Base-by-base conservation (phyloP, 2,329 filamentous ascomycete species). In the Diaporthe ilicicola region DNA sequence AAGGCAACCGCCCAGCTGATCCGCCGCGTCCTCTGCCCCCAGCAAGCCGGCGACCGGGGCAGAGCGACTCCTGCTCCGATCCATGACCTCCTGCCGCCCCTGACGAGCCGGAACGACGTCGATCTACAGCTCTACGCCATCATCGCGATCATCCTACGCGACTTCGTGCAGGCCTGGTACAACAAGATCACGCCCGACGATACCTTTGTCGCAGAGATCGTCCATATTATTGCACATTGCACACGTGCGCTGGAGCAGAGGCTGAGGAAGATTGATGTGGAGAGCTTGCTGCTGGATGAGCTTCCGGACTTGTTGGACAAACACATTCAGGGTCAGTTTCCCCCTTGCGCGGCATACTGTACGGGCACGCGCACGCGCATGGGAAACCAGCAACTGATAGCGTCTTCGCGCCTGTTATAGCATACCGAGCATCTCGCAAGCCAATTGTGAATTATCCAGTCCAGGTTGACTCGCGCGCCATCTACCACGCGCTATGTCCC, bases 111-210 rank as follows among this genome's bases (percentile, higher is more conserved):
- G 65, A 97, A 97, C 80, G 94, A 97, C 76, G 90, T 98, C 72
- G 96, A 99, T 81, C 84, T 97, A 70, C 93, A 99, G 82, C 88
- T 99, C 5, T 99, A 98, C 79, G 95, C 94, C 34, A 89, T 98
- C 72, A 91, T 99, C 72, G 93, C 96, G 66, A 92, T 98, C 71
- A 90, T 98, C 73, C 86, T 98, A 76, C 91, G 93, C 77, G 94
- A 98, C 74, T 97, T 94, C 79, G 93, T 99, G 46, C 92, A 96
- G 80, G 91, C 90, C 39, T 99, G 96, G 96, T 99, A 99, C 84
- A 87, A 86, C 74, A 95, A 92, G 80, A 96, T 99, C 80, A 98
- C 95, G 1, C 90, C 94, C 4, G 95, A 99, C 81, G 93, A 95
- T 79, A 87, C 90, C 15, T 97, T 99, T 78, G 91, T 96, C 72